Conservation (phyloP, 257 asterid species). For the Marsdenia floribunda region DNA sequence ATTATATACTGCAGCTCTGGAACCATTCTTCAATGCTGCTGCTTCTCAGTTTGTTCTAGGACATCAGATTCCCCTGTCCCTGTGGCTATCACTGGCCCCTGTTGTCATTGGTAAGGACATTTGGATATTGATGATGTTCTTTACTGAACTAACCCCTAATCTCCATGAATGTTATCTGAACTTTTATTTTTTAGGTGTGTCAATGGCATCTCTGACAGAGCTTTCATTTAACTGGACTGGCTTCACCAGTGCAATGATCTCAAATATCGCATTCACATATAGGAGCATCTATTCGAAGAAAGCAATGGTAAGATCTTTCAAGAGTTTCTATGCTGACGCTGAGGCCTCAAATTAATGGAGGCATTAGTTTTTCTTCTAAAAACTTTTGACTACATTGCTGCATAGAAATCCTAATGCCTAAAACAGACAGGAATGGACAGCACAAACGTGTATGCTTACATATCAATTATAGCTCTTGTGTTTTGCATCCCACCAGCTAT, state of each 20-base stretch:
- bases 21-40: constrained; percentile 60
- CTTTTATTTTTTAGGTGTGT: constrained; percentile 36
- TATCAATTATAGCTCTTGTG: constrained; percentile 54
- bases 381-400: background rate
- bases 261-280: constrained; percentile 56
- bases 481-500: constrained; percentile 64
- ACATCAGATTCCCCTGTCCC: constrained; percentile 46
- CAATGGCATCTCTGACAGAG: constrained; percentile 58
- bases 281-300: constrained; percentile 63
- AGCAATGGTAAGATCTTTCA: constrained; percentile 47
- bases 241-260: constrained; percentile 60
- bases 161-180: constrained; percentile 1
- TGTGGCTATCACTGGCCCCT: constrained; percentile 56
- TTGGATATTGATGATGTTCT: too few relatives aligned
- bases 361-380: background rate
- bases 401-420: background rate
- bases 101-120: constrained; percentile 42
- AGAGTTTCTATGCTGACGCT: background rate
- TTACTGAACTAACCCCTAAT: background rate
- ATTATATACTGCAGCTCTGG: constrained; percentile 34
- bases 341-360: background rate
- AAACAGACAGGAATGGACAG: constrained; percentile 66
- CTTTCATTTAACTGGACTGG: constrained; percentile 64
- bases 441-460: constrained; percentile 59
- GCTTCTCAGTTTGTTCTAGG: constrained; percentile 59